phyloP scores from a whole-genome alignment of 805 yeast genomes.

The Yarrowia yakushimensis region DNA sequence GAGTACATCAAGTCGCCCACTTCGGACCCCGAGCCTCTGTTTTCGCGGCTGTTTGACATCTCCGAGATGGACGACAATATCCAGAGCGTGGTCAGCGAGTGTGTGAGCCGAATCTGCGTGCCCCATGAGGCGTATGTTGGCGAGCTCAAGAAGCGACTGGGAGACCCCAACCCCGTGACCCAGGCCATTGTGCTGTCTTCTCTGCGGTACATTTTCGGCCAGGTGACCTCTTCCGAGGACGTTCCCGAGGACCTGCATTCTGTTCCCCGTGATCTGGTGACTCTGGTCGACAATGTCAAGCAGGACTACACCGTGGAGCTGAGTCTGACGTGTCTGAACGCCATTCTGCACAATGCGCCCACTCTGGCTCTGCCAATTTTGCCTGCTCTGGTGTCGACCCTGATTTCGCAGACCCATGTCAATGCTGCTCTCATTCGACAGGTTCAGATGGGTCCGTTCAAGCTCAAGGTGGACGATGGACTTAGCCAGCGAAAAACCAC shows the following conservation, averaged over 20 bases:
- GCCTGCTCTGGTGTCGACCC: conserved; percentile 40
- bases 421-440: conserved; percentile 44
- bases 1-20: conserved; percentile 8
- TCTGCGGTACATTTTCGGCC: conserved; percentile 40
- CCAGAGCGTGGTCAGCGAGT: conserved; percentile 31
- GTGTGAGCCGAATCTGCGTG: conserved; percentile 32
- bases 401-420: conserved; percentile 48
- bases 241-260: conserved; percentile 6
- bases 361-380: conserved; percentile 46
- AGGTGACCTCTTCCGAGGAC: conserved; percentile 26
- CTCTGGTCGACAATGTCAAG: conserved; percentile 30
- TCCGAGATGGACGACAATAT: conserved; percentile 26
- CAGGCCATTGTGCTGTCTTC: conserved; percentile 39
- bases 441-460: conserved; percentile 83
- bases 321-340: conserved; percentile 55
- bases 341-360: conserved; percentile 58
- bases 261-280: conserved; percentile 31
- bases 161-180: conserved; percentile 28
- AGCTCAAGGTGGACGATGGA: conserved; percentile 76
- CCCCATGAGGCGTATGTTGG: conserved; percentile 36
- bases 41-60: conserved; percentile 2
- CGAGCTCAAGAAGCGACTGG: conserved; percentile 34
- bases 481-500: conserved; percentile 67
- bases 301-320: conserved; percentile 53
- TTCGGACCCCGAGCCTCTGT: background rate